Percentiles rank a stretch among this genome's conserved stretches.
These are phyloP conservation scores for Boletus reticuloceps DNA, from an alignment of 768 basidiomycete species.

Conservation along the genomic window DNA sequence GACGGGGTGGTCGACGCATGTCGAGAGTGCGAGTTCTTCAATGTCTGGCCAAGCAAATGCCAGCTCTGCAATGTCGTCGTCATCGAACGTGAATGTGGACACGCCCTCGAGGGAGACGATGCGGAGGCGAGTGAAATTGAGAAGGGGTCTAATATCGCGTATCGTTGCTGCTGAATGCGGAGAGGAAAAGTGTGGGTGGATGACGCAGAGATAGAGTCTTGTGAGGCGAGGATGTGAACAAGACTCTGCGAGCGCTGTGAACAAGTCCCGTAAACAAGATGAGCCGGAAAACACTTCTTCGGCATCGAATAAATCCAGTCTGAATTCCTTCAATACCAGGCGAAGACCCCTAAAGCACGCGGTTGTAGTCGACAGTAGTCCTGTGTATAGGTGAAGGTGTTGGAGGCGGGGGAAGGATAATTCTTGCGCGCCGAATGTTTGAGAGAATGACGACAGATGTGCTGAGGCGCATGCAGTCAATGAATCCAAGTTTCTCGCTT, in stretches of 20 bases:
- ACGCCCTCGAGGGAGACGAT: conserved; percentile 18
- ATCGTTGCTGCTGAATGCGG: not conserved
- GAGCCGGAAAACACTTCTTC: conserved; percentile 8
- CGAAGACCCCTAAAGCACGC: conserved; percentile 7
- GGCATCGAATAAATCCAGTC: conserved; percentile 21
- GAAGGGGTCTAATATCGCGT: conserved; percentile 11
- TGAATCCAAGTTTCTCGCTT: conserved; percentile 10
- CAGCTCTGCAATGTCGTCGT: conserved; percentile 13
- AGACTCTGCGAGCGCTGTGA: conserved; percentile 6
- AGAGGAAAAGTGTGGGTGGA: conserved; percentile 11
- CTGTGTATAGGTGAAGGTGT: conserved; percentile 20
- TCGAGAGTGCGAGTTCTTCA: conserved; percentile 17
- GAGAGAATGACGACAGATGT: conserved; percentile 10
- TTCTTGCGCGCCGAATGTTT: not conserved
- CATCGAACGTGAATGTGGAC: conserved; percentile 10
- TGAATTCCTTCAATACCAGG: conserved; percentile 15
- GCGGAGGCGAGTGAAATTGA: conserved; percentile 13
- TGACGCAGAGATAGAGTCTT: conserved; percentile 11
- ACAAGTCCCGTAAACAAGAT: conserved; percentile 9
- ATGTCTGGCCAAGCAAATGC: conserved; percentile 21
- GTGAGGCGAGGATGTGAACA: conserved; percentile 13
- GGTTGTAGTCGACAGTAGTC: conserved; percentile 7
- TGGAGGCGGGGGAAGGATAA: conserved; percentile 8
- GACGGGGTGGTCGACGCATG: conserved; percentile 10
- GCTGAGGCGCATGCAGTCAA: conserved; percentile 13